Evolutionary conservation across 2,329 filamentous ascomycete genomes (phyloP), one percentile per base, ranked within the genome.

Genomic region (Fusarium verrucosum): DNA sequence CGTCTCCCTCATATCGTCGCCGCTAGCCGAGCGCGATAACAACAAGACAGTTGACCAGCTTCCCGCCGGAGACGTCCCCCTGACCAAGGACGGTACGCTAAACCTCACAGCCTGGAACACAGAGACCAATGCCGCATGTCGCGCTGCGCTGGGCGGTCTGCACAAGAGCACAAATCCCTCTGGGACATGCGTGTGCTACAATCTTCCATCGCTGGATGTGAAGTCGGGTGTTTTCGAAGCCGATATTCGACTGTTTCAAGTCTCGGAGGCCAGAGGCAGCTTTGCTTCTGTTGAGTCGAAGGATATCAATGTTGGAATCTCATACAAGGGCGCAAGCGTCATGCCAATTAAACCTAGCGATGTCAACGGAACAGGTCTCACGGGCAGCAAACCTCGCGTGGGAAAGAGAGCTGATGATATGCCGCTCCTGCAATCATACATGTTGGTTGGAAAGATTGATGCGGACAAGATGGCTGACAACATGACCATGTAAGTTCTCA

Each of bases 141-240:
- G 78, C 40, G 70, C 78, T 20, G 82, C 85, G 10, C 80, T 95
- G 17, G 74, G 76, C 4, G 74, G 77, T 23, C 80, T 92, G 44
- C 79, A 80, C 14, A 79, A 82, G 58, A 85, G 87, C 37, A 84
- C 85, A 22, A 94, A 94, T 67, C 90, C 90, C 7, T 89, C 90
- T 10, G 92, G 92, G 46, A 85, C 92, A 43, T 89, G 89, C 57
- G 86, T 92, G 43, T 96, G 92, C 83, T 95, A 94, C 80, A 96
- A 95, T 74, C 77, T 96, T 22, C 88, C 89, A 1, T 86, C 85
- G 35, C 83, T 92, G 55, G 85, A 94, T 77, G 86, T 85, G 68
- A 76, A 76, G 6, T 88, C 85, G 1, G 91, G 91, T 26, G 80
- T 87, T 16, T 95, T 95, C 74, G 85, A 91, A 76, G 91, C 91